These are phyloP conservation scores for Moricandia moricandioides DNA, from an alignment of 345 rosid species.

Conservation along the genomic window DNA sequence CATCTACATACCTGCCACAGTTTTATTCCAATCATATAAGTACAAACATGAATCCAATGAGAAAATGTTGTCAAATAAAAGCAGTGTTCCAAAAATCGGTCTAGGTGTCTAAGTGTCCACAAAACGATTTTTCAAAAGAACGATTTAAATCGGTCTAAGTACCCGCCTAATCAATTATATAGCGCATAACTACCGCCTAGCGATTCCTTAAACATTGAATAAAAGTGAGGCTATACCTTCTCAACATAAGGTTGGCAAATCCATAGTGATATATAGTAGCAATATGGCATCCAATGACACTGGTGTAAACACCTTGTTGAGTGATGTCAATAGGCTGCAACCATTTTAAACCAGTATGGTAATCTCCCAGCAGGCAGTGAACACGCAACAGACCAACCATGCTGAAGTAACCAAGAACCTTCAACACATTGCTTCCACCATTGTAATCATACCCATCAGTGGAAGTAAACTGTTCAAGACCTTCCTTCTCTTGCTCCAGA, in stretches of 20 bases:
- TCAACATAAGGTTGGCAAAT: constrained; percentile 93
- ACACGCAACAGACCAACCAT: constrained; percentile 94
- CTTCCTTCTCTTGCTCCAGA: constrained; percentile 90
- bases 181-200: too few species aligned
- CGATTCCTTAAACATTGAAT: too few species aligned
- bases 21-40: too few species aligned
- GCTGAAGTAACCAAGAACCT: constrained; percentile 96
- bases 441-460: constrained; percentile 94
- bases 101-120: too few species aligned
- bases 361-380: constrained; percentile 95
- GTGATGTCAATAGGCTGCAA: constrained; percentile 88
- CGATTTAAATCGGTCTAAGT: too few species aligned
- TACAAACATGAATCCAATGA: too few species aligned
- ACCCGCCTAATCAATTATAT: too few species aligned
- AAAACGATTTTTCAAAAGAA: too few species aligned
- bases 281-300: constrained; percentile 93
- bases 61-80: too few species aligned
- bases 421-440: constrained; percentile 97
- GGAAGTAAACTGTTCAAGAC: constrained; percentile 87
- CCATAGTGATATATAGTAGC: constrained; percentile 84
- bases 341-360: constrained; percentile 92
- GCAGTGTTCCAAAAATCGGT: too few species aligned
- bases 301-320: constrained; percentile 89
- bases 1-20: constrained; percentile 52
- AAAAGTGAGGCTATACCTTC: constrained; percentile 39